These are phyloP conservation scores for Asterophora parasitica DNA, from an alignment of 768 basidiomycete genomes.

Conservation along the genomic window DNA sequence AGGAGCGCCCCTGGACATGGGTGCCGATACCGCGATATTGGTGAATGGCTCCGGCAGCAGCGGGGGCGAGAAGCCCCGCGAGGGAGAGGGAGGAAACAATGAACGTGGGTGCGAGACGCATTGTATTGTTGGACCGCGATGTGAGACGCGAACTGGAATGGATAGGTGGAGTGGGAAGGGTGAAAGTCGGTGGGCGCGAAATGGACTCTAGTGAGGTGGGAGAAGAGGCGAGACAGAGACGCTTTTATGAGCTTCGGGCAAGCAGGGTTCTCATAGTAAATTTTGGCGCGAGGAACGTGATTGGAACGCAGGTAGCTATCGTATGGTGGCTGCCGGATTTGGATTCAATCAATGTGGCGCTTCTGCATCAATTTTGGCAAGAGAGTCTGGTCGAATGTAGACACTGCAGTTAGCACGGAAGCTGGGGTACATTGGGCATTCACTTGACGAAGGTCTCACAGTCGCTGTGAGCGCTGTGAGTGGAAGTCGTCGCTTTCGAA, in stretches of 20 bases:
- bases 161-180: no score
- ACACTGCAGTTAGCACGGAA: no score
- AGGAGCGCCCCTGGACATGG: not conserved
- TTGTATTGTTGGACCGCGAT: not conserved
- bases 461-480: no score
- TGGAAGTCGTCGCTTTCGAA: no score
- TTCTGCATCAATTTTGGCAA: not conserved
- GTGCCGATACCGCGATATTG: slow-evolving; percentile 1
- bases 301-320: not conserved
- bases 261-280: not conserved
- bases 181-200: no score
- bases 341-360: not conserved
- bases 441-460: no score
- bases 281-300: not conserved
- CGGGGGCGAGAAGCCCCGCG: not conserved
- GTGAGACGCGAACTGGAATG: not conserved
- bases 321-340: not conserved
- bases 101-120: slow-evolving; percentile 5
- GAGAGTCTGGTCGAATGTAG: not conserved
- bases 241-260: no score
- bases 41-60: not conserved
- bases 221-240: not conserved
- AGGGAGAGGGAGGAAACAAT: not conserved
- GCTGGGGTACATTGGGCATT: no score
- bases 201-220: not conserved